Base-by-base conservation (phyloP, 805 yeast species). In the Ogataea corticis region DNA sequence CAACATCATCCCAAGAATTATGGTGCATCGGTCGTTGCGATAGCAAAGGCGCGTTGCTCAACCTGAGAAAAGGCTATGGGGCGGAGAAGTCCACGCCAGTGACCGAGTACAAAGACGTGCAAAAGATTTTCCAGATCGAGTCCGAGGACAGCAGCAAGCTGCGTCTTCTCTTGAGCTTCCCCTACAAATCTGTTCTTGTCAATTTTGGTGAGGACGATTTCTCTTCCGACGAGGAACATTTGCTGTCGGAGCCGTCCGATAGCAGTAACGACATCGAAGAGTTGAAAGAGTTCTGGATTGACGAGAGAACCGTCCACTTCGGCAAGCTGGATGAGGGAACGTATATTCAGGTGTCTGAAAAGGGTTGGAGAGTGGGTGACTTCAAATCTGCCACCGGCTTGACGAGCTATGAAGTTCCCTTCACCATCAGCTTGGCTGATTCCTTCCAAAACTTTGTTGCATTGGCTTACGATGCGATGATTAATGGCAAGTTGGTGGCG, bases 1-100 rank as follows among this genome's bases (percentile, higher is more conserved):
- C 51, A 14, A 41, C 50, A 2, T 45, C 62, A 7, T 49, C 56
- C 2, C 48, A 61, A 25, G 68, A 64, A 39, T 36, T 66, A 3
- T 66, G 70, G 70, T 50, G 58, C 29, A 40, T 56, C n/a, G 62
- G 65, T 1, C 56, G 65, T 13, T 40, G 49, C 15, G 64, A 51
- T 7, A 43, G 45, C 14, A 52, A 53, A 7, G 61, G 62, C 7
- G 44, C 66, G 7, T 32, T 66, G 14, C 41, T 62, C 41, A 54
- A 56, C 35, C 33, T 66, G 4, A 50, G 56, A 17, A 44, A 41
- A 13, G 69, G 68, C 2, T 50, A 49, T 17, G 13, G 49, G 2
- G 61, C 65, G 2, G 51, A 50, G 11, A 62, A 57, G 37, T 48
- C 51, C 1, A 34, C 38, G 7, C 51, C 52, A 4, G 44, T 46